Evolutionary conservation across 2,329 filamentous ascomycete species (phyloP), one percentile per base, ranked within the genome.

Genomic region (Passalora sequoiae): DNA sequence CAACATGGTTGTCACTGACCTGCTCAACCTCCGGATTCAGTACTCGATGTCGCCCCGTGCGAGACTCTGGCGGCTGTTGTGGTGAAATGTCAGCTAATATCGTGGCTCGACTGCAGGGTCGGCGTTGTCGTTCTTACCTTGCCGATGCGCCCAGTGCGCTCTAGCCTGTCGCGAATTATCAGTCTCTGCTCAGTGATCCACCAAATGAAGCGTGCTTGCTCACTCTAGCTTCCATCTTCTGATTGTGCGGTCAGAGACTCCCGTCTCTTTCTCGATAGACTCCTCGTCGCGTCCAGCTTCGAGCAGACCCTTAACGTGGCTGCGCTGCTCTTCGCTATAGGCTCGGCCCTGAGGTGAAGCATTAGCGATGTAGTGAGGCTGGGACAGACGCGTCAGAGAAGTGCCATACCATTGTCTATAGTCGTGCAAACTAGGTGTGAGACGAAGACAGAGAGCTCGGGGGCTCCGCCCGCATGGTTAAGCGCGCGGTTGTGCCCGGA

Each of bases 171-270:
- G 19, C 9, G 9, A 17, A 15, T 20, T 6, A n/a, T 36, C 7
- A 36, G 15, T 35, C 17, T 7, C 28, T 10, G 7, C n/a, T 3
- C 28, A 31, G 7, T n/a, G n/a, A n/a, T n/a, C 3, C 17, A 16
- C 13, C 7, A 31, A 16, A 10, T n/a, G 7, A 10, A 19, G 13
- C 13, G 20, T 19, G 15, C n/a, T 16, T 20, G 15, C 33, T 36
- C 20, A 55, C 50, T 65, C 62, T 32, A 64, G 53, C 51, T 65
- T 65, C 62, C 62, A 65, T 43, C 62, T 50, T 19, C 61, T 47
- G 27, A 62, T 60, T 10, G 55, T 55, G 16, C 62, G 56, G 46
- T 65, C 62, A 35, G 57, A 61, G 25, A 65, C 62, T 44, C 60
- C 60, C 12, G 61, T 65, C 46, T 63, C 60, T 37, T 60, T 60